Evolutionary conservation across 768 basidiomycete genomes (phyloP), one percentile per base, ranked within the genome.

Genomic region (Tulasnella sp.): DNA sequence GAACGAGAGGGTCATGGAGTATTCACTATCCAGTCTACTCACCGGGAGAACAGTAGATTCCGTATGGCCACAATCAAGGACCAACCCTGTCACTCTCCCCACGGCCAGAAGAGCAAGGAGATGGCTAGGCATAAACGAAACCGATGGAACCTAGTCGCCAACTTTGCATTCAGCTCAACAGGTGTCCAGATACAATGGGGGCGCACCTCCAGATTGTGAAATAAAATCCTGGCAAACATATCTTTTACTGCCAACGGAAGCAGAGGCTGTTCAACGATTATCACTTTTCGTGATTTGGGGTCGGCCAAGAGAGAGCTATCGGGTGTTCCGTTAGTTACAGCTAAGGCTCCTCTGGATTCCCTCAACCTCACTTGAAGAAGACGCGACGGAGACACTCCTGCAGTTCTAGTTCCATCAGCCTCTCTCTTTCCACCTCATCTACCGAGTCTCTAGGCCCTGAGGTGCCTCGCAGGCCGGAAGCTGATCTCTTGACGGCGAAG

Each of bases 271-370:
- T 98, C 97, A 6, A 96, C 83, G 26, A 99, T 77, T 69, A 98
- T 93, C 69, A 99, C 90, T 80, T 97, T 98, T 70, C 97, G 88
- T 36, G 94, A 89, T 80, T 95, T 96, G 1, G 97, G 92, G 78
- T 98, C 97, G 76, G 94, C 92, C 79, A 98, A 84, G 63, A 99
- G 84, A 66, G 93, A 92, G 78, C 95, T 96, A 67, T 8, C n/a
- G n/a, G n/a, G n/a, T n/a, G n/a, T n/a, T n/a, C n/a, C n/a, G n/a
- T n/a, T n/a, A n/a, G n/a, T n/a, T n/a, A n/a, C n/a, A n/a, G n/a
- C n/a, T n/a, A n/a, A n/a, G n/a, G n/a, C n/a, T n/a, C n/a, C n/a
- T n/a, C n/a, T n/a, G n/a, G 75, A 65, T 77, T 76, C 14, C 69
- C 3, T 9, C 14, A 39, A 0, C 82, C 90, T 80, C 79, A 96